Conservation (phyloP, 139 green algal species). For the Tetradesmus obliquus region DNA sequence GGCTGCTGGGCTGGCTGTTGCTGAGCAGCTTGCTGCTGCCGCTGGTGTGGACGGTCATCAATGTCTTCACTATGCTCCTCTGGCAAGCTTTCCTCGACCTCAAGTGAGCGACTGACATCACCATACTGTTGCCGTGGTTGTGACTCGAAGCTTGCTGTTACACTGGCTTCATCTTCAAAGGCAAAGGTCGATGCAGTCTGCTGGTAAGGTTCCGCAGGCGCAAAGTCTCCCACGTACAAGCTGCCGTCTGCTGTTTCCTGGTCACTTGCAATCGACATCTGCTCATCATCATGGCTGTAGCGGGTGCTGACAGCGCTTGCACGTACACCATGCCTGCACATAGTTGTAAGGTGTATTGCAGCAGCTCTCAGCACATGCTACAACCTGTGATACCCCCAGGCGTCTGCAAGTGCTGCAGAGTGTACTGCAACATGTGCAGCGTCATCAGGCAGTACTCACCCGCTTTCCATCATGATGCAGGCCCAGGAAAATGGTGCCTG, state of each 20-base stretch:
- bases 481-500: not conserved
- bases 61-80: not conserved
- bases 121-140: not conserved
- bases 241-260: constrained; percentile 26
- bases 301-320: constrained; percentile 24
- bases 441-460: not conserved
- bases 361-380: not conserved
- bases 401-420: no score
- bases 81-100: not conserved
- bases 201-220: not conserved
- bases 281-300: constrained; percentile 32
- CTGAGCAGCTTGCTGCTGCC: not conserved
- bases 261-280: constrained; percentile 2
- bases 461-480: not conserved
- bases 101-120: not conserved
- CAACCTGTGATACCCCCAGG: no score
- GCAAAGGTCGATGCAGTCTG: constrained; percentile 22
- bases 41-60: not conserved
- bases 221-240: constrained; percentile 20
- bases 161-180: not conserved
- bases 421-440: not conserved
- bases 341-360: not conserved
- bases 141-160: not conserved
- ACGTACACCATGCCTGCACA: constrained; percentile 25
- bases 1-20: not conserved